Conservation (phyloP, 1,284 basidiomycete genomes). For the Ganoderma meredithae region DNA sequence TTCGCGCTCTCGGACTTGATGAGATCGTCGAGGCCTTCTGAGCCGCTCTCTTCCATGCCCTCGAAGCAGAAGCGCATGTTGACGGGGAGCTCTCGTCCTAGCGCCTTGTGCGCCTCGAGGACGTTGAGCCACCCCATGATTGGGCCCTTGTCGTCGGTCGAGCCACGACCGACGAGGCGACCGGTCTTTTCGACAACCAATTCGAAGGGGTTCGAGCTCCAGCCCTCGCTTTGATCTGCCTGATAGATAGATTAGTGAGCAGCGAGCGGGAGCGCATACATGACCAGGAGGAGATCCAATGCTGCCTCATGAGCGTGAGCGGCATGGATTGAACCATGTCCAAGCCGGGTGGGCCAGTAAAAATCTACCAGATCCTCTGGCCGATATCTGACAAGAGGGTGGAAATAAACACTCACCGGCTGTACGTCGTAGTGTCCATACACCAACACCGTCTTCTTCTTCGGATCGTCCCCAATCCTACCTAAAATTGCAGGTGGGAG, state of each 20-base stretch:
- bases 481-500: constrained; percentile 93
- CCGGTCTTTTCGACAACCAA: constrained; percentile 75
- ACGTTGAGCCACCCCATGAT: constrained; percentile 96
- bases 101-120: constrained; percentile 85
- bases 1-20: constrained; percentile 81
- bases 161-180: constrained; percentile 88
- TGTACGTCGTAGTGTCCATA: constrained; percentile 94
- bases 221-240: constrained; percentile 84
- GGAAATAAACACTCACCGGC: constrained; percentile 59
- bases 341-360: no score
- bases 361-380: no score
- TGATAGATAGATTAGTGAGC: constrained; percentile 34
- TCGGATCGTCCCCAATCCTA: constrained; percentile 81
- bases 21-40: constrained; percentile 92
- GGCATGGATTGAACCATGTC: no score
- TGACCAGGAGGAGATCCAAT: no score
- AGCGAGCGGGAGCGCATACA: no score
- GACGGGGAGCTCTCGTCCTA: constrained; percentile 85
- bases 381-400: neutral
- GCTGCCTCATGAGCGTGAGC: no score
- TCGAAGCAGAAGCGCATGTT: constrained; percentile 97
- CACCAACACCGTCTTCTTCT: constrained; percentile 91
- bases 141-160: constrained; percentile 94
- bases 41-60: constrained; percentile 98
- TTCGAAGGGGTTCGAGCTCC: constrained; percentile 91